Conservation (phyloP, 345 rosid genomes). For the Microcos paniculata region DNA sequence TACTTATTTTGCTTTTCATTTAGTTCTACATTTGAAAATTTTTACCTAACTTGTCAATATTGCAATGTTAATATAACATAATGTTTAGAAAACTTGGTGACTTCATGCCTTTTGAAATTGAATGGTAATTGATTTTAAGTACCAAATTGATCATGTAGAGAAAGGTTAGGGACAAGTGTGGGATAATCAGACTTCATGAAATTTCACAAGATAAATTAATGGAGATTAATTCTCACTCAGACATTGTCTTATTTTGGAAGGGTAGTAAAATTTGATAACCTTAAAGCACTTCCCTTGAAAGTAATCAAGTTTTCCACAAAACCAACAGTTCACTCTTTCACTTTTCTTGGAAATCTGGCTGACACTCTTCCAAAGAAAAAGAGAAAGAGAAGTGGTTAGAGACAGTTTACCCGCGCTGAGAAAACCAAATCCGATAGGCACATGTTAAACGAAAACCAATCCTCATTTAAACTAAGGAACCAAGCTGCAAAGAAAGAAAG, state of each 20-base stretch:
- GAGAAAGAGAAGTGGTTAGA: conserved; percentile 35
- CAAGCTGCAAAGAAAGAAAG: neutral
- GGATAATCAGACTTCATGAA: no score
- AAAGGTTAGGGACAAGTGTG: no score
- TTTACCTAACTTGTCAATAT: neutral
- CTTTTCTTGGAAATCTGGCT: conserved; percentile 7
- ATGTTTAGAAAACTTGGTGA: neutral
- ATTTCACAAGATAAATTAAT: no score
- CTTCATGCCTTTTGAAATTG: no score
- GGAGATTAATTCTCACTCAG: no score
- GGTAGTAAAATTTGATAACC: no score
- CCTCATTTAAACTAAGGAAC: neutral
- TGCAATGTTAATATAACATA: no score
- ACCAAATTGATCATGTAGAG: no score
- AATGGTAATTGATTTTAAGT: no score
- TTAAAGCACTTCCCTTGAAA: no score
- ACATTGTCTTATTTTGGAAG: no score
- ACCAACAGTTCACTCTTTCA: neutral
- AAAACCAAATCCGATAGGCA: conserved; percentile 10
- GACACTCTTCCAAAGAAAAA: neutral
- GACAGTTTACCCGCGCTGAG: conserved; percentile 41
- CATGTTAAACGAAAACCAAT: neutral
- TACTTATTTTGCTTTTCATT: neutral
- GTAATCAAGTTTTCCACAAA: neutral
- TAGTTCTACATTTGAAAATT: neutral